Evolutionary conservation across 108 stramenopile species (phyloP), one percentile per base, ranked within the genome.

Genomic region (Schizochytrium sp.): DNA sequence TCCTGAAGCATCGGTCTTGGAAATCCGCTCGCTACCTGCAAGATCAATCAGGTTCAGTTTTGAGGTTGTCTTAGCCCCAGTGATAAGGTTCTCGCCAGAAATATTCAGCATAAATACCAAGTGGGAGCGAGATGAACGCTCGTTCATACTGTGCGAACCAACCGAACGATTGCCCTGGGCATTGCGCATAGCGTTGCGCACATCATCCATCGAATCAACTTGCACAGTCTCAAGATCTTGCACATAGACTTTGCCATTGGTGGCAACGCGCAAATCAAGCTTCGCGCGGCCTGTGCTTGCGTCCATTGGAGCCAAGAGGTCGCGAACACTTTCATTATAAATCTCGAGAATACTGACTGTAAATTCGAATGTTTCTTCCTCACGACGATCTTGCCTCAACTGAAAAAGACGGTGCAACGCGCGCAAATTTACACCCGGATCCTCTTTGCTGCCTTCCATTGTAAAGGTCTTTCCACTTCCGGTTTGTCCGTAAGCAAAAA

Each of bases 331-430:
- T 61, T 94, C 94, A 73, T 94, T 94, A 91, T 94, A 94, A 17
- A 94, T 91, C 58, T 94, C 94, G 59, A 94, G 88, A 57, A 94
- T 90, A 59, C 90, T 91, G 46, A 94, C 92, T 40, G 91, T 90
- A 46, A 94, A 92, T 41, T 56, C 88, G 88, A 46, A 88, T 44
- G 89, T 92, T 50, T 92, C 91, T 17, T 92, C 94, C 17, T 89
- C 90, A 72, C 91, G 90, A 8, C 92, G 87, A 5, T 57, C 88
- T 87, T 93, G 94, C 57, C 96, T 93, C 57, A 92, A 91, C 3
- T 87, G 90, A 89, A 98, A 98, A 17, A 98, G 89, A 88, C 96
- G 96, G 41, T 92, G 90, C 50, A 98, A 58, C 4, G 94, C 93
- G 55, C 94, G 92, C 58, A 92, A 92, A 72, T 93, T 93, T 0